Evolutionary conservation across 2,329 filamentous ascomycete species (phyloP).

Genomic region (Setomelanomma holmii): DNA sequence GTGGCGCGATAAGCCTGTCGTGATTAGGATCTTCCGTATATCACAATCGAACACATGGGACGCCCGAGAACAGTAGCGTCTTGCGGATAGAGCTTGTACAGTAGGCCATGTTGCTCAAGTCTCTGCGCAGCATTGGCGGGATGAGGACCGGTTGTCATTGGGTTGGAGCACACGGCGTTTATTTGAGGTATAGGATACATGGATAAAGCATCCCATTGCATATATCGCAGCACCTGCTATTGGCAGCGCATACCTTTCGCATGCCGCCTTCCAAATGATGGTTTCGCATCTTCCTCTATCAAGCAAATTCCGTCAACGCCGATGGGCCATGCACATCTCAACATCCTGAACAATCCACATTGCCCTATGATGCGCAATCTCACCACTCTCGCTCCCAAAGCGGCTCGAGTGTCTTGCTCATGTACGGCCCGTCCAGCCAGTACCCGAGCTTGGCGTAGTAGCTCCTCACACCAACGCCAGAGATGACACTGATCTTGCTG

Average conservation of each 20-base stretch:
- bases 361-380: neutral
- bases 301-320: neutral
- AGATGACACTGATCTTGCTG: slow-evolving; percentile 94
- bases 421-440: slow-evolving; percentile 87
- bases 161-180: slow-evolving; percentile 29
- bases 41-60: neutral
- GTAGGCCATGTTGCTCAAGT: neutral
- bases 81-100: neutral
- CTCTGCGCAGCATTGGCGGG: neutral
- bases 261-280: too few species aligned
- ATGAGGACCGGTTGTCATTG: slow-evolving; percentile 7
- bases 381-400: slow-evolving; percentile 43
- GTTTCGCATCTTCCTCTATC: neutral
- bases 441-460: slow-evolving; percentile 96
- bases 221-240: slow-evolving; percentile 7
- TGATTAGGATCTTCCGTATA: slow-evolving; percentile 29
- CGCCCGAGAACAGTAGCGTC: neutral
- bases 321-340: slow-evolving; percentile 22
- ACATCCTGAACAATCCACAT: neutral
- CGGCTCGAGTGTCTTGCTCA: slow-evolving; percentile 47
- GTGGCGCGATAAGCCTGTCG: slow-evolving; percentile 81
- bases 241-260: neutral
- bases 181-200: slow-evolving; percentile 1
- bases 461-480: slow-evolving; percentile 93
- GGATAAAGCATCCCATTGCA: slow-evolving; percentile 6